Conservation (phyloP, 495 filamentous ascomycete genomes). For the Amniculicola lignicola region DNA sequence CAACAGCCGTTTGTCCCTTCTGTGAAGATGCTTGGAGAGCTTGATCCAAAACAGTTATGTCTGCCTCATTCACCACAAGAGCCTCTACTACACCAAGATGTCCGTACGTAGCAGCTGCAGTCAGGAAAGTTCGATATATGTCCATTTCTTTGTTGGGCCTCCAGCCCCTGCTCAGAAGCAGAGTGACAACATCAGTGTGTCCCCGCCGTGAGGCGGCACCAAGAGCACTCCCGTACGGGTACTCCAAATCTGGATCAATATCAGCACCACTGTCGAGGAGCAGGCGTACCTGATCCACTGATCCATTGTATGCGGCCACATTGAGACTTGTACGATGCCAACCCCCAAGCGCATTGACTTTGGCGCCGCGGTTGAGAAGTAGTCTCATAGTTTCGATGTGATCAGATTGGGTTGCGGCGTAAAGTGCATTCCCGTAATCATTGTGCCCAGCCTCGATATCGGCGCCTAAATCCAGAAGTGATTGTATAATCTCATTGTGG, state of each 20-base stretch:
- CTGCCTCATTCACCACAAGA: slow-evolving; percentile 14
- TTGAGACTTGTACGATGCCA: slow-evolving; percentile 1
- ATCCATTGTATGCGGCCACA: slow-evolving; percentile 13
- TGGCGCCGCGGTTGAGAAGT: slow-evolving; percentile 12
- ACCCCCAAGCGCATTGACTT: slow-evolving; percentile 20
- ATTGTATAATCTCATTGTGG: slow-evolving; percentile 31
- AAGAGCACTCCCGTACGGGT: slow-evolving; percentile 19
- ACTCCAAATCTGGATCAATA: slow-evolving; percentile 22
- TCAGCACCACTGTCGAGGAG: slow-evolving; percentile 25
- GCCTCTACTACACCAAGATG: slow-evolving; percentile 16
- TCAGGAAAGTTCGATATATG: slow-evolving; percentile 15
- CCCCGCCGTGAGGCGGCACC: slow-evolving; percentile 13
- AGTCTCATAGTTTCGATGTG: slow-evolving; percentile 5
- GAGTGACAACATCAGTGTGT: slow-evolving; percentile 12
- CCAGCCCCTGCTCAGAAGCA: slow-evolving; percentile 22
- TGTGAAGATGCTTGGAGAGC: slow-evolving; percentile 11
- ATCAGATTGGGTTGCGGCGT: slow-evolving; percentile 7
- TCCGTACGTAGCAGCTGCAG: slow-evolving; percentile 21
- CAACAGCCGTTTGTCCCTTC: slow-evolving; percentile 5
- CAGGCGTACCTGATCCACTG: slow-evolving; percentile 2
- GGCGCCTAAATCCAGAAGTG: slow-evolving; percentile 36
- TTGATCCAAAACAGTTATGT: slow-evolving; percentile 13
- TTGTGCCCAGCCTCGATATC: slow-evolving; percentile 36
- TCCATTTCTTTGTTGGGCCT: slow-evolving; percentile 14
- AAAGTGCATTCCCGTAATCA: slow-evolving; percentile 9